Evolutionary conservation across 1,139 yeast species (phyloP).

Genomic region (Geotrichum fermentans): DNA sequence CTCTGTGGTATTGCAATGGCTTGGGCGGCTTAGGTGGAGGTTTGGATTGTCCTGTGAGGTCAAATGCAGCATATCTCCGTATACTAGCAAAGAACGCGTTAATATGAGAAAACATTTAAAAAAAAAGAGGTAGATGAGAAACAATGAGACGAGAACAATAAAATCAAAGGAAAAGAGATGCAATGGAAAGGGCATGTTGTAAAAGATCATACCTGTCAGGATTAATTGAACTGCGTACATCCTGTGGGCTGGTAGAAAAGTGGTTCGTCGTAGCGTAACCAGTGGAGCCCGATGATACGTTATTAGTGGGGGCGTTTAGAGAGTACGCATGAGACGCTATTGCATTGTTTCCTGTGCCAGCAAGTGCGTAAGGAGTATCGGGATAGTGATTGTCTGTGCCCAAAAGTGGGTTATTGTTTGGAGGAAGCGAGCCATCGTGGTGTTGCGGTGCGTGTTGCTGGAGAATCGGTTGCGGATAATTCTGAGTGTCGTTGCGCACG

Average conservation of each 20-base stretch:
- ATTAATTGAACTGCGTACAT: conserved; percentile 1
- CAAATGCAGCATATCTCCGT: not conserved
- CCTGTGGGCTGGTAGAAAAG: conserved; percentile 1
- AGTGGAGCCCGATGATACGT: not conserved
- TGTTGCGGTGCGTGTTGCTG: too few species aligned
- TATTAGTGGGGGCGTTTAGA: conserved; percentile 1
- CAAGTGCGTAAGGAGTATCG: too few species aligned
- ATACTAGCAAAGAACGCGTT: conserved; percentile 1
- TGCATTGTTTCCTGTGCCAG: too few species aligned
- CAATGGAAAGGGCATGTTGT: too few species aligned
- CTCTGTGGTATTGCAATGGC: conserved; percentile 10
- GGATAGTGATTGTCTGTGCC: too few species aligned
- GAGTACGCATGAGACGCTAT: not conserved
- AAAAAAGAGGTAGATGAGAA: not conserved
- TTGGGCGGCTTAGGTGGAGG: conserved; percentile 9
- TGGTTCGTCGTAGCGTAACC: conserved; percentile 1
- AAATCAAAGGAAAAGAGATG: too few species aligned
- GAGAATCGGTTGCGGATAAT: too few species aligned
- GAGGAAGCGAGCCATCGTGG: too few species aligned
- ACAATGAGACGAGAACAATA: not conserved
- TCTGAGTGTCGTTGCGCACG: too few species aligned
- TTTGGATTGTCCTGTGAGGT: not conserved
- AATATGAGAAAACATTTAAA: conserved; percentile 8
- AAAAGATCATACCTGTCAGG: conserved; percentile 1
- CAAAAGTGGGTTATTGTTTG: too few species aligned